A percentile compares a stretch with the other conserved stretches of the same genome.
Conservation (phyloP, 192 early-diverging fungal species). For the Backusella australiensis region DNA sequence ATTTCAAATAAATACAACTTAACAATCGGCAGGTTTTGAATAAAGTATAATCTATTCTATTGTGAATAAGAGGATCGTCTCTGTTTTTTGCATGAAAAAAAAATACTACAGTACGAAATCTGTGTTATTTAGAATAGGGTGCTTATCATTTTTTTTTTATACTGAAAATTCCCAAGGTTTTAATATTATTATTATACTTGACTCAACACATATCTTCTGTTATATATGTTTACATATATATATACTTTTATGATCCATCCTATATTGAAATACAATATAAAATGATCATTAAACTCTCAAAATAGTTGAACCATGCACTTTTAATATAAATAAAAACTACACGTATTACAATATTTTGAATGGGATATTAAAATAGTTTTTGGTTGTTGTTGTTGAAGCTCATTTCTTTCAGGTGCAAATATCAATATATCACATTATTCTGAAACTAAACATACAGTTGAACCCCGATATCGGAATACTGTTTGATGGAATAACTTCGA, state of each 20-base stretch:
- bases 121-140: not conserved
- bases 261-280: too few species aligned
- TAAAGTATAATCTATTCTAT: not conserved
- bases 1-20: not conserved
- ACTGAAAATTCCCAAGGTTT: too few species aligned
- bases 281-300: not conserved
- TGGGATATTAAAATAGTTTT: not conserved
- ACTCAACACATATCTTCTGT: too few species aligned
- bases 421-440: not conserved
- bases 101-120: not conserved
- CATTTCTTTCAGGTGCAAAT: not conserved
- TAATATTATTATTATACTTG: too few species aligned
- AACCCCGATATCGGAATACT: too few species aligned
- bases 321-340: not conserved
- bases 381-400: not conserved
- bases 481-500: too few species aligned
- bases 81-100: not conserved
- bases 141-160: too few species aligned
- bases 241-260: too few species aligned
- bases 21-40: not conserved
- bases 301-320: not conserved
- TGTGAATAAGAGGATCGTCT: not conserved
- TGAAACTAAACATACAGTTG: too few species aligned
- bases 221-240: too few species aligned
- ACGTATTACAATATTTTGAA: too few species aligned